These are phyloP conservation scores for Daldinia bambusicola DNA, from an alignment of 495 filamentous ascomycete species.

Conservation along the genomic window DNA sequence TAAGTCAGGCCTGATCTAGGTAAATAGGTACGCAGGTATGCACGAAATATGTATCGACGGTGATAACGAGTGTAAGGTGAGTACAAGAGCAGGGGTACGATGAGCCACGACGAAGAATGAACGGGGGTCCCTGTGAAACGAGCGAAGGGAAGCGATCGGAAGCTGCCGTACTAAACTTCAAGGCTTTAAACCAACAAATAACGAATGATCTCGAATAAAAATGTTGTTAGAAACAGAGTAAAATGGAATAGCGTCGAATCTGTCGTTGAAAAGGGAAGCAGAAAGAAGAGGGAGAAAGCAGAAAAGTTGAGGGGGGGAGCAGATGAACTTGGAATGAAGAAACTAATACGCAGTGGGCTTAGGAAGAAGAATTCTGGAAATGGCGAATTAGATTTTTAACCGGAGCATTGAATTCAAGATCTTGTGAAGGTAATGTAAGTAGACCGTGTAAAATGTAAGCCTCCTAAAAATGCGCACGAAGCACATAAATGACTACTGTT, in stretches of 20 bases:
- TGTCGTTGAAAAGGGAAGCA: background rate
- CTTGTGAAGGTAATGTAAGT: background rate
- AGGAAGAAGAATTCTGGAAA: constrained; percentile 20
- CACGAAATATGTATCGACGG: background rate
- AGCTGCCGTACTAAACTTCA: constrained; percentile 26
- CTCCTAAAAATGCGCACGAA: background rate
- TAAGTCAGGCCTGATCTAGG: too few species aligned
- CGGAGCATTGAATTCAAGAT: constrained; percentile 17
- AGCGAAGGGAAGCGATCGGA: constrained; percentile 40
- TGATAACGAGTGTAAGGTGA: background rate
- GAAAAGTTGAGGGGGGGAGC: constrained; percentile 12
- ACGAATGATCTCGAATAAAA: constrained; percentile 17
- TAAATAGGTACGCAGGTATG: background rate
- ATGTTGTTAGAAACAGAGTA: background rate
- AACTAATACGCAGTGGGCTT: constrained; percentile 20
- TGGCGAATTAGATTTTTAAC: constrained; percentile 24
- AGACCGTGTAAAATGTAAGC: constrained; percentile 9
- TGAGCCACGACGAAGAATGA: constrained; percentile 27
- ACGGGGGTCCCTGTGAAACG: constrained; percentile 35
- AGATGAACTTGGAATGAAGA: constrained; percentile 35
- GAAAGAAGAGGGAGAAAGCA: constrained; percentile 23
- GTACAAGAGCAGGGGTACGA: constrained; percentile 27
- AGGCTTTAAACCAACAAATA: constrained; percentile 10
- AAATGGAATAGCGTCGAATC: constrained; percentile 6
- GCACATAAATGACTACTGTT: constrained; percentile 10